These are phyloP conservation scores for Solanum boliviense DNA, from an alignment of 257 asterid species.

Conservation along the genomic window DNA sequence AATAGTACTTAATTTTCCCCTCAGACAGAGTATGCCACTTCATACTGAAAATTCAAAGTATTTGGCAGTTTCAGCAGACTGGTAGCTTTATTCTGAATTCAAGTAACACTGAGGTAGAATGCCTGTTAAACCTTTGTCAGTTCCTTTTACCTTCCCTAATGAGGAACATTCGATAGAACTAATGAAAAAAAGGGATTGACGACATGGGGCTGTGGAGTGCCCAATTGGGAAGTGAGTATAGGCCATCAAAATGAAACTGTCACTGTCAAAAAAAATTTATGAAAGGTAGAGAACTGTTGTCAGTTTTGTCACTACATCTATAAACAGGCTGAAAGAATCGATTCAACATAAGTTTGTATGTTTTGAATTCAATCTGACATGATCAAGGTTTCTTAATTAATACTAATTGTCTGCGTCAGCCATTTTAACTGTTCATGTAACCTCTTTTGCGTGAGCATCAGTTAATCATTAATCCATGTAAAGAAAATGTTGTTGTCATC, in stretches of 20 bases:
- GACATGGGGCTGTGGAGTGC: background rate
- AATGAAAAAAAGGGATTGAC: background rate
- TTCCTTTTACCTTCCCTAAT: background rate
- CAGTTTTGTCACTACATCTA: background rate
- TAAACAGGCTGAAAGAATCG: background rate
- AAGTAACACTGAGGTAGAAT: background rate
- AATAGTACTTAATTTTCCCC: background rate
- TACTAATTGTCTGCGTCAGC: background rate
- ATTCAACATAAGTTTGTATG: background rate
- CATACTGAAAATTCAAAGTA: background rate
- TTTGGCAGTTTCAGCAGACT: background rate
- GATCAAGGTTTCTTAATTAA: slow-evolving; percentile 14
- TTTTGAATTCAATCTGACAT: background rate
- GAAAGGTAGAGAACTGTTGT: background rate
- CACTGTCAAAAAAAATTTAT: background rate
- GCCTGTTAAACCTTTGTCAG: background rate
- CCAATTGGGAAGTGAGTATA: background rate
- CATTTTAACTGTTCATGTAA: background rate
- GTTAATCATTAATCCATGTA: background rate
- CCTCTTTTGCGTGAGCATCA: background rate
- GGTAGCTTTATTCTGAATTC: background rate
- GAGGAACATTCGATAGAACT: background rate
- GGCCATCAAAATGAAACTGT: background rate
- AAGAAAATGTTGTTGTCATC: background rate
- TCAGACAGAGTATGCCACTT: background rate